A percentile compares a stretch with the other conserved stretches of the same genome.
phyloP scores from a whole-genome alignment of 2,329 filamentous ascomycete species.

The Ophiocordyceps camponoti-leonardi region DNA sequence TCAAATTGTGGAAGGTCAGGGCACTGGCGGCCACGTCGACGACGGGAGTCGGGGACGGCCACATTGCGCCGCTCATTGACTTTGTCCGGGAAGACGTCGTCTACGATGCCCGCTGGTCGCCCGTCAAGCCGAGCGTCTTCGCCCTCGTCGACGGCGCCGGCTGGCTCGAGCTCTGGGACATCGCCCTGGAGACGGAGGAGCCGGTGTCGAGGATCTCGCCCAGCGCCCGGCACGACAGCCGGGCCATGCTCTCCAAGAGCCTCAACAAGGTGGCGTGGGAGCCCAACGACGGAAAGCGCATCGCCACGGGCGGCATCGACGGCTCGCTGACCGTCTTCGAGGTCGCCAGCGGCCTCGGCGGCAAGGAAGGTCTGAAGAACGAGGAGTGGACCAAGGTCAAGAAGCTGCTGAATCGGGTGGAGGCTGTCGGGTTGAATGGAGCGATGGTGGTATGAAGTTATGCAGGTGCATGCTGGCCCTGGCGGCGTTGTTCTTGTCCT shows the following conservation, averaged over 20 bases:
- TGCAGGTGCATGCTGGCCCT: not conserved
- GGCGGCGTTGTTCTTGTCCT: not conserved
- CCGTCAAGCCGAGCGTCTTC: conserved; percentile 85
- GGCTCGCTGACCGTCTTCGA: conserved; percentile 86
- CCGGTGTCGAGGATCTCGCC: conserved; percentile 69
- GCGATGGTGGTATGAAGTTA: conserved; percentile 19
- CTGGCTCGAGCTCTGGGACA: conserved; percentile 85
- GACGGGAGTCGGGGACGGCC: conserved; percentile 29
- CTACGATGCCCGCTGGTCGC: conserved; percentile 92
- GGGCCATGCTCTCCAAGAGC: conserved; percentile 62
- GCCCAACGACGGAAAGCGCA: conserved; percentile 64
- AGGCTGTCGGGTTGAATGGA: conserved; percentile 39
- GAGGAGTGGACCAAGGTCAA: conserved; percentile 94
- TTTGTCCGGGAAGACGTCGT: conserved; percentile 91
- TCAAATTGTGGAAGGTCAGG: conserved; percentile 91
- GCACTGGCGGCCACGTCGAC: conserved; percentile 59
- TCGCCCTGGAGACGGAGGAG: conserved; percentile 83
- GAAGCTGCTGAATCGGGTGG: conserved; percentile 65
- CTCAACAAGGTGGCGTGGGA: conserved; percentile 95
- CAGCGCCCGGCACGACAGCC: conserved; percentile 43
- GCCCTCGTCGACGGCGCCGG: conserved; percentile 87
- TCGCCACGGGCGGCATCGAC: conserved; percentile 85
- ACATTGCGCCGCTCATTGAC: conserved; percentile 63
- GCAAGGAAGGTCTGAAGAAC: conserved; percentile 63
- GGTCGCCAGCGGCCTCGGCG: conserved; percentile 65